Conservation (phyloP, 768 basidiomycete species). For the Suillus subluteus region DNA sequence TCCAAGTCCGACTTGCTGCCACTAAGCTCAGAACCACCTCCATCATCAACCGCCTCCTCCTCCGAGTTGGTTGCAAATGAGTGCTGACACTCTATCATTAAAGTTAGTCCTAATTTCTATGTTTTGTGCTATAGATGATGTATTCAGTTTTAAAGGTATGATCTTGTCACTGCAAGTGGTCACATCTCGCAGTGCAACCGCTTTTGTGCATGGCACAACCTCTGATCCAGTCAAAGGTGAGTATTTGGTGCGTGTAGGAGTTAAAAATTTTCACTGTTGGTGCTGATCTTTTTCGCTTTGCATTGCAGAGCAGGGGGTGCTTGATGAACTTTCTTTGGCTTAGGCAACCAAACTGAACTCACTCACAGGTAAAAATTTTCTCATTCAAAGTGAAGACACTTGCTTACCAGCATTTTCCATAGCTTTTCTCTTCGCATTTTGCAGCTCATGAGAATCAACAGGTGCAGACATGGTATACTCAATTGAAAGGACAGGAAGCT, state of each 20-base stretch:
- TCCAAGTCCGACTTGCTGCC: neutral
- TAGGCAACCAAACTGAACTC: neutral
- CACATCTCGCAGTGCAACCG: no score
- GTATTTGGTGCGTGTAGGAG: no score
- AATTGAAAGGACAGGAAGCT: neutral
- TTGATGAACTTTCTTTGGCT: neutral
- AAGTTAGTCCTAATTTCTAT: neutral
- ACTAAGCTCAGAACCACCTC: neutral
- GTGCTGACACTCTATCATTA: neutral
- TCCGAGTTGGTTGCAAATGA: neutral
- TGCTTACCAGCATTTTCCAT: constrained; percentile 1
- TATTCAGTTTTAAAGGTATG: neutral
- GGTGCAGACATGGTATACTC: neutral
- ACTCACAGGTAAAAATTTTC: neutral
- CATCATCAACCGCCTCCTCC: neutral
- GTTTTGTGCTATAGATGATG: neutral
- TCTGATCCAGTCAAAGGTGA: no score
- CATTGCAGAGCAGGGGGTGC: no score
- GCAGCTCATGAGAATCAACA: neutral
- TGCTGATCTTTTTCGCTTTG: no score
- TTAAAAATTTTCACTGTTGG: no score
- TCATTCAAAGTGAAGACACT: neutral
- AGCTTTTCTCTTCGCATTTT: neutral
- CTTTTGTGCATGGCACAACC: neutral
- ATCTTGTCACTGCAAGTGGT: no score